phyloP scores from a whole-genome alignment of 2,329 filamentous ascomycete genomes.

The Onygenales sp. region DNA sequence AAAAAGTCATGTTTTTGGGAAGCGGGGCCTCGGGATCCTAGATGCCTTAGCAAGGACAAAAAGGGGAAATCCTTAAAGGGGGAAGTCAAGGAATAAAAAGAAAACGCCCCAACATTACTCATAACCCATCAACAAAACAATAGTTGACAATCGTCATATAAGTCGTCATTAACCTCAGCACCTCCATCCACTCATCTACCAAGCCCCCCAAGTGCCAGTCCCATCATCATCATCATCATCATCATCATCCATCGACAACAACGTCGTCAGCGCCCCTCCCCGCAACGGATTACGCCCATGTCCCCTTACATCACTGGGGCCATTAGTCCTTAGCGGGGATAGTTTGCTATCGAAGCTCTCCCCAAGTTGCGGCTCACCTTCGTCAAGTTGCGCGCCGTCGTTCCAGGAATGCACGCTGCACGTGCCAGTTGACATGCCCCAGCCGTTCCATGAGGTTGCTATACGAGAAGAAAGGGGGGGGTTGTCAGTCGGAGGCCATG shows the following conservation, averaged over 20 bases:
- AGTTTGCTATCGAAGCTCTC: constrained; percentile 9
- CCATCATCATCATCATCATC: neutral
- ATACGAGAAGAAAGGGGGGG: constrained; percentile 17
- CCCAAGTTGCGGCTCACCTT: constrained; percentile 7
- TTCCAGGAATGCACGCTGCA: constrained; percentile 73
- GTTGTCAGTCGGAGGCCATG: constrained; percentile 32
- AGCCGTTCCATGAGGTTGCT: constrained; percentile 79
- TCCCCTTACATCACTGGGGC: neutral
- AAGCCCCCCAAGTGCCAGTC: neutral
- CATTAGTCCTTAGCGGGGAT: neutral
- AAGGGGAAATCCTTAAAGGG: no score
- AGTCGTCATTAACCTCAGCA: no score
- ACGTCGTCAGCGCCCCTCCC: neutral
- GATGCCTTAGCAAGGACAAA: no score
- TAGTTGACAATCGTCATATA: no score
- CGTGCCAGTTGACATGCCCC: constrained; percentile 61
- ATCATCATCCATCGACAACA: neutral
- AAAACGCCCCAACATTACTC: no score
- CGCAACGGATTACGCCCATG: neutral
- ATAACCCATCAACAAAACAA: no score
- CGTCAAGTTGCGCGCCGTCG: constrained; percentile 31
- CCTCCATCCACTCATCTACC: no score
- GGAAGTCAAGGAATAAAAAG: no score
- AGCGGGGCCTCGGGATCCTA: no score
- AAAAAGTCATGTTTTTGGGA: no score